phyloP scores from a whole-genome alignment of 2,329 filamentous ascomycete genomes.

The Colletotrichum plurivorum region DNA sequence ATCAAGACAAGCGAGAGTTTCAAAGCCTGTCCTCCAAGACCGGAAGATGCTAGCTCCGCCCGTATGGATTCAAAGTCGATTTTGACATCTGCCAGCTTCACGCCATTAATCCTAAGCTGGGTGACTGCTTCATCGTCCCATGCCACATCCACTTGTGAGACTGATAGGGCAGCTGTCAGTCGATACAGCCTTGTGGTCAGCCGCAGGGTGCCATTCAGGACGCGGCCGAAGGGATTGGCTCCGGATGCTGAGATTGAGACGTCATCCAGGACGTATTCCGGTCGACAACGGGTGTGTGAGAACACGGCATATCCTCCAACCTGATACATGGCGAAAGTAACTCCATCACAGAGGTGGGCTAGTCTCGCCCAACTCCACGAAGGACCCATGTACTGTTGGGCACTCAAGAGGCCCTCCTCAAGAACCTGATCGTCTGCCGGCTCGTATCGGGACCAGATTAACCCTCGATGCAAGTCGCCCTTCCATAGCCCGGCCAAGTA shows the following conservation, averaged over 20 bases:
- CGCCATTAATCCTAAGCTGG: neutral
- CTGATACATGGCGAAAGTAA: neutral
- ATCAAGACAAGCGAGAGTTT: neutral
- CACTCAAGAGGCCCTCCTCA: neutral
- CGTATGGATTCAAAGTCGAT: neutral
- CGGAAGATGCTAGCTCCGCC: neutral
- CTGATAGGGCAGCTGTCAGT: neutral
- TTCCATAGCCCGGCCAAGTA: constrained; percentile 1
- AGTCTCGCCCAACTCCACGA: neutral
- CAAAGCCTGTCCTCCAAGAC: neutral
- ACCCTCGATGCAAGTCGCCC: neutral
- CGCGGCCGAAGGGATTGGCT: neutral
- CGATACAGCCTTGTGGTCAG: neutral
- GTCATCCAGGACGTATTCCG: neutral
- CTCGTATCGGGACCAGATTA: neutral
- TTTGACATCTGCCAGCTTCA: neutral
- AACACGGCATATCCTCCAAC: neutral
- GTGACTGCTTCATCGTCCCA: neutral
- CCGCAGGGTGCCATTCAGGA: neutral
- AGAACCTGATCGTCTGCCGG: neutral
- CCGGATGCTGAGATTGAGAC: neutral
- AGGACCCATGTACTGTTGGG: neutral
- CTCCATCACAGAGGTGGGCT: neutral
- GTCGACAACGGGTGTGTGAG: neutral
- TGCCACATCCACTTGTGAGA: neutral